A percentile compares a stretch with the other conserved stretches of the same genome.
phyloP scores from a whole-genome alignment of 2,329 filamentous ascomycete species.

The Botryotinia globosa region DNA sequence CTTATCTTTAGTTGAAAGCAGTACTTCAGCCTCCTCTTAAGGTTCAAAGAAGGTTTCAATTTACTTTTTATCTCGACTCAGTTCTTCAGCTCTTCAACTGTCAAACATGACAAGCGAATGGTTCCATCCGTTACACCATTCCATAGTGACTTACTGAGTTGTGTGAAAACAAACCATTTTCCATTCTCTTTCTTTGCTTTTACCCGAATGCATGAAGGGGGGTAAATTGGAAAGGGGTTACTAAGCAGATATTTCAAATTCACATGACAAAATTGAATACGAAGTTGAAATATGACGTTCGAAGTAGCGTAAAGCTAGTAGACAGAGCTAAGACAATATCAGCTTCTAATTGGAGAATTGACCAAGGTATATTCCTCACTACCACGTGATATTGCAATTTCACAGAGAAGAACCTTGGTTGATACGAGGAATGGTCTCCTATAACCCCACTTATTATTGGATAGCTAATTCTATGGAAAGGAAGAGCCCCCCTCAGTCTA shows the following conservation, averaged over 20 bases:
- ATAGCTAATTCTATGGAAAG: neutral
- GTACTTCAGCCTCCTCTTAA: neutral
- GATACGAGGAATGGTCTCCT: neutral
- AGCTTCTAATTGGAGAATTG: neutral
- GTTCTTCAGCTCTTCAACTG: neutral
- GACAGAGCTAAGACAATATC: neutral
- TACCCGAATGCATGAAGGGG: neutral
- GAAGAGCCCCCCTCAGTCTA: neutral
- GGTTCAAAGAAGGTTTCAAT: neutral
- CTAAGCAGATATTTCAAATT: neutral
- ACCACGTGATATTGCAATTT: neutral
- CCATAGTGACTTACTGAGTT: neutral
- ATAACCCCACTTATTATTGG: neutral
- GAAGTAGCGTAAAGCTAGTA: neutral
- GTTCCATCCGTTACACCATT: neutral
- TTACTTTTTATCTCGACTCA: neutral
- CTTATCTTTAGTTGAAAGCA: neutral
- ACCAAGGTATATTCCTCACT: neutral
- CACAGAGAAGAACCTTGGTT: neutral
- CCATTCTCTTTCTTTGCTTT: neutral
- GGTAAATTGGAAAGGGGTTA: neutral
- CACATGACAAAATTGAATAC: neutral
- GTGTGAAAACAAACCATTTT: neutral
- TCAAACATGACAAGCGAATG: neutral
- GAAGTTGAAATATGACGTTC: neutral